phyloP scores from a whole-genome alignment of 257 asterid species.

The Solanum chilense region DNA sequence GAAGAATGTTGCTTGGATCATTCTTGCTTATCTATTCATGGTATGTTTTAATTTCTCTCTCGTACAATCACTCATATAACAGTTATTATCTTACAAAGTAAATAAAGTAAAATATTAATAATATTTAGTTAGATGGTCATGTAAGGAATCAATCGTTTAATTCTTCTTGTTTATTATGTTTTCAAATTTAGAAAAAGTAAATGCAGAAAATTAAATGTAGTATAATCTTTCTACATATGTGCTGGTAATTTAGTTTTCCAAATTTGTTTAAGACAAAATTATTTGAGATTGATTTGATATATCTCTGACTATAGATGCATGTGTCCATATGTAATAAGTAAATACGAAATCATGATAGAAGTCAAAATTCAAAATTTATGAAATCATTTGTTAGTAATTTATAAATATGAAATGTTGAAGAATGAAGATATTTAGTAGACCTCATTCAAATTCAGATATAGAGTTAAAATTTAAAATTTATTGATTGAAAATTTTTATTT shows the following conservation, averaged over 20 bases:
- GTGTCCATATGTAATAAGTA: no score
- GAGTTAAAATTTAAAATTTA: neutral
- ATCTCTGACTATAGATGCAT: neutral
- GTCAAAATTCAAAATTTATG: neutral
- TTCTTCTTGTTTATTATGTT: neutral
- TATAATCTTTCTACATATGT: neutral
- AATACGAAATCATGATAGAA: no score
- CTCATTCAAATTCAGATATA: neutral
- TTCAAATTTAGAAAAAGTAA: neutral
- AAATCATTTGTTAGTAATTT: neutral
- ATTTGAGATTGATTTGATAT: neutral
- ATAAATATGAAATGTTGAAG: neutral
- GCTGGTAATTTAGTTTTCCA: no score
- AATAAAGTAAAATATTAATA: no score
- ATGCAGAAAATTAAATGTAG: neutral
- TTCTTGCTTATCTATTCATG: conserved; percentile 90
- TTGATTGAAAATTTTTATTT: accelerated
- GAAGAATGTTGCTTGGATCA: conserved; percentile 50
- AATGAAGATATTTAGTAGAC: neutral
- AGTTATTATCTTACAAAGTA: neutral
- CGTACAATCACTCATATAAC: neutral
- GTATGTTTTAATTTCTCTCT: conserved; percentile 12
- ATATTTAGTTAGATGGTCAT: neutral
- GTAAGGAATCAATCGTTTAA: neutral
- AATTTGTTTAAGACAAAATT: no score